Evolutionary conservation across 345 rosid species (phyloP).

Genomic region (Brassica cretica): DNA sequence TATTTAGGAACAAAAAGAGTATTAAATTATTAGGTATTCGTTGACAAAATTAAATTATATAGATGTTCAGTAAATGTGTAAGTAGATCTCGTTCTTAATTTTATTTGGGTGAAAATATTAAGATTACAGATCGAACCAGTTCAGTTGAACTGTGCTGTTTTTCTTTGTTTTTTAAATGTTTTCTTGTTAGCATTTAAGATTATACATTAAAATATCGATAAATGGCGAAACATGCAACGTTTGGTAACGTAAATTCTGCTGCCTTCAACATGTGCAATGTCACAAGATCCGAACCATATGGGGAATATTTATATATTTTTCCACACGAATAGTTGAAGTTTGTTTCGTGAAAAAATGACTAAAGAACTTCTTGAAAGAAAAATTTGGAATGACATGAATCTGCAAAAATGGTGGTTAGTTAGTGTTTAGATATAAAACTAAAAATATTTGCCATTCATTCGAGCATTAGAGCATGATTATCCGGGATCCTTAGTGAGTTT

Average conservation of each 20-base stretch:
- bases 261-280: conserved; percentile 37
- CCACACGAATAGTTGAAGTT: conserved; percentile 5
- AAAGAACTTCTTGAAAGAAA: neutral
- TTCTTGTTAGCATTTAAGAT: neutral
- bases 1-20: too few relatives aligned
- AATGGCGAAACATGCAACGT: conserved; percentile 15
- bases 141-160: neutral
- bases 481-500: too few relatives aligned
- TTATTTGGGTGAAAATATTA: neutral
- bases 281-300: conserved; percentile 31
- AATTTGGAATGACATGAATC: neutral
- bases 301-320: neutral
- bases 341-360: neutral
- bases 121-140: neutral
- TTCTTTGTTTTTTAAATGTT: neutral
- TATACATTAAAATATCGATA: neutral
- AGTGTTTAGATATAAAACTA: neutral
- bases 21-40: neutral
- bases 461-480: too few relatives aligned
- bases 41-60: neutral
- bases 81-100: conserved; percentile 12
- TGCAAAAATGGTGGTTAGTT: neutral
- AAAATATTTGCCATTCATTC: neutral
- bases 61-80: neutral
- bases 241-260: conserved; percentile 32